Percentiles rank a stretch among this genome's conserved stretches.
phyloP scores from a whole-genome alignment of 1,284 basidiomycete genomes.

The Sparassis latifolia region DNA sequence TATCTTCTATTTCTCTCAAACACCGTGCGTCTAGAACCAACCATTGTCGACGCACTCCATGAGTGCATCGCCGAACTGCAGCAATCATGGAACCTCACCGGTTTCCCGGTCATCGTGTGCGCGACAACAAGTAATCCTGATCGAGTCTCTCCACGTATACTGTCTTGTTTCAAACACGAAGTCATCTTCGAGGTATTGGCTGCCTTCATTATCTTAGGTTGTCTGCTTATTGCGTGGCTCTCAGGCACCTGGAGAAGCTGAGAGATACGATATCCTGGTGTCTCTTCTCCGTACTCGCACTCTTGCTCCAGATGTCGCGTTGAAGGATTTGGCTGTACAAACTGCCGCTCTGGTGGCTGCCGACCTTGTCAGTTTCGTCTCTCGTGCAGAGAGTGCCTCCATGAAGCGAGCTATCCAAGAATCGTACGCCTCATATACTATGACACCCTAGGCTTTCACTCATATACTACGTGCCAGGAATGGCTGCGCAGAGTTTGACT shows the following conservation, averaged over 20 bases:
- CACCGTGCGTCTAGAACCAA: conserved; percentile 40
- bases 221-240: neutral
- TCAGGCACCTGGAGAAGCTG: conserved; percentile 77
- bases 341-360: conserved; percentile 88
- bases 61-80: conserved; percentile 58
- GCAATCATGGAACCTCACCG: conserved; percentile 49
- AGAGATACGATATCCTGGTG: conserved; percentile 61
- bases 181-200: conserved; percentile 61
- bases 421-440: conserved; percentile 28
- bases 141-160: conserved; percentile 59
- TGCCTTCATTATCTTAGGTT: neutral
- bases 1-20: neutral
- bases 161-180: conserved; percentile 87
- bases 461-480: neutral
- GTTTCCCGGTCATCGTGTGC: conserved; percentile 67
- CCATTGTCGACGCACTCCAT: conserved; percentile 55
- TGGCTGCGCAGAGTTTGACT: conserved; percentile 6
- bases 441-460: neutral
- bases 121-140: conserved; percentile 73
- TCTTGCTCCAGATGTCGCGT: conserved; percentile 76
- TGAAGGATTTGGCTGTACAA: conserved; percentile 72
- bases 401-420: conserved; percentile 44
- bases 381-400: conserved; percentile 55
- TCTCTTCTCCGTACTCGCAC: conserved; percentile 38
- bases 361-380: conserved; percentile 74